These are phyloP conservation scores for Umbilicus rupestris DNA, from an alignment of 164 flowering plant genomes.

Conservation along the genomic window DNA sequence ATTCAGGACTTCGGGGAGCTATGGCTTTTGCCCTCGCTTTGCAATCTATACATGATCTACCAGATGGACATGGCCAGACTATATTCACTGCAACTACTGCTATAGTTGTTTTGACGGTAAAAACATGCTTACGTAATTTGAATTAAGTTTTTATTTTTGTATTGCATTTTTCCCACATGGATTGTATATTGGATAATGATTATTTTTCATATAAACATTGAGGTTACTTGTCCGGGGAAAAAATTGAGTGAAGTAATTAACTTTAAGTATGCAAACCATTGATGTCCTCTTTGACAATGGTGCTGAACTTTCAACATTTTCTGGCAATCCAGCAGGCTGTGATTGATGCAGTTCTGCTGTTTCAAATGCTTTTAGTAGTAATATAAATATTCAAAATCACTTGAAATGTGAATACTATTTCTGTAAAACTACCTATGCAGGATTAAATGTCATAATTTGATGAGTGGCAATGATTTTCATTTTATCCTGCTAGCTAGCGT, in stretches of 20 bases:
- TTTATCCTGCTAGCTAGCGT: neutral
- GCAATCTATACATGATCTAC: slow-evolving; percentile 98
- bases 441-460: neutral
- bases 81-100: slow-evolving; percentile 98
- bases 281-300: too few species aligned
- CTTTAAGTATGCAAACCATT: too few species aligned
- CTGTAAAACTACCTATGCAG: neutral
- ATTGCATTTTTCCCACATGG: neutral
- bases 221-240: neutral
- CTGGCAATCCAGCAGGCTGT: neutral
- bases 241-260: too few species aligned
- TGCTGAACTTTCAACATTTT: neutral
- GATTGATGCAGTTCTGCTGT: neutral
- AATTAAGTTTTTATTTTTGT: neutral
- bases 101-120: slow-evolving; percentile 88
- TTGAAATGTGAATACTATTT: neutral
- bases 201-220: neutral
- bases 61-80: slow-evolving; percentile 96
- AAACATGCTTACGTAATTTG: neutral
- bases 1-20: slow-evolving; percentile 94
- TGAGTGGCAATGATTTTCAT: neutral
- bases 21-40: slow-evolving; percentile 99
- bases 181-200: neutral
- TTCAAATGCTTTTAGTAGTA: neutral
- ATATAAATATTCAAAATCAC: neutral